Percentiles rank a stretch among this genome's conserved stretches.
These are phyloP conservation scores for Diaporthe capsici DNA, from an alignment of 2,329 filamentous ascomycete species.

Conservation along the genomic window DNA sequence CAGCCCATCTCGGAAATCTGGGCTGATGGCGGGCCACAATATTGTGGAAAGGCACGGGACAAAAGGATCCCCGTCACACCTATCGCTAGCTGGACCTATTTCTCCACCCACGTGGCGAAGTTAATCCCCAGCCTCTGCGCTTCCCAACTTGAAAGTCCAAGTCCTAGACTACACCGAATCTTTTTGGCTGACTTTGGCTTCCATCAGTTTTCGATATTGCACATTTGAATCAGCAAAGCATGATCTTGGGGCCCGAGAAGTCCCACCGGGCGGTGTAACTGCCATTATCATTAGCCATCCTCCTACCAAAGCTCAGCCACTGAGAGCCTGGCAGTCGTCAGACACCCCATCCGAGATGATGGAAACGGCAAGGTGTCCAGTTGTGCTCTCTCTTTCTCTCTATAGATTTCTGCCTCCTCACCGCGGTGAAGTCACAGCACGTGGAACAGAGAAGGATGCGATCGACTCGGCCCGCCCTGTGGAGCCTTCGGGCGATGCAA, in stretches of 20 bases:
- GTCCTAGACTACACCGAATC: no score
- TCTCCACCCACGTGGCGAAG: background rate
- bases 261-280: background rate
- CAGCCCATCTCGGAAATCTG: background rate
- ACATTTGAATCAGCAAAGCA: background rate
- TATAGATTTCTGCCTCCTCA: background rate
- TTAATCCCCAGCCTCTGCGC: background rate
- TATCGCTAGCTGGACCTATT: background rate
- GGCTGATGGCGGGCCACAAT: slow-evolving; percentile 1
- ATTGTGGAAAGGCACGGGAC: background rate
- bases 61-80: background rate
- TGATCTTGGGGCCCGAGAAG: background rate
- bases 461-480: background rate
- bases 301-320: background rate
- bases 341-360: background rate
- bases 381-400: background rate
- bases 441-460: background rate
- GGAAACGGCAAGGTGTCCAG: background rate
- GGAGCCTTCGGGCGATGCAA: background rate
- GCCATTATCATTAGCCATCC: background rate
- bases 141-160: no score
- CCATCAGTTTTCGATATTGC: background rate
- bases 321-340: background rate
- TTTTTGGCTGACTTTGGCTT: background rate
- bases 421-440: background rate